Percentiles rank a stretch among this genome's conserved stretches.
Conservation (phyloP, 1,139 yeast species). For the Protomyces gravidus region DNA sequence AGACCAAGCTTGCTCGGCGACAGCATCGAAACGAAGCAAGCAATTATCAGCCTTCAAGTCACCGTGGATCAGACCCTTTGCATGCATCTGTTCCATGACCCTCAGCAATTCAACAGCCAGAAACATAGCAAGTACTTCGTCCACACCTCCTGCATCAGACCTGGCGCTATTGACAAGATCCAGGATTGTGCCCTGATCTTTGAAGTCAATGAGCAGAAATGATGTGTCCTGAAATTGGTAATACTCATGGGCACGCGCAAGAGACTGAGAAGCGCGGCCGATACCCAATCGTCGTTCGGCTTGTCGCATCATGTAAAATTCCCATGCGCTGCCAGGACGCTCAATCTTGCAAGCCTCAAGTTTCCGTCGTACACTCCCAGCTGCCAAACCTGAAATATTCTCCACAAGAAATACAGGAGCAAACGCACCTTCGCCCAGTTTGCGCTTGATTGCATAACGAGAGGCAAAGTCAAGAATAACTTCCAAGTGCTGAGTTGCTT, state of each 20-base stretch:
- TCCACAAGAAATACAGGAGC: constrained; percentile 72
- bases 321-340: constrained; percentile 72
- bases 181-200: constrained; percentile 67
- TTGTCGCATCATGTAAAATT: constrained; percentile 63
- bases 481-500: constrained; percentile 39
- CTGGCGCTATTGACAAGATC: constrained; percentile 56
- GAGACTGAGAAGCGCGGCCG: constrained; percentile 41
- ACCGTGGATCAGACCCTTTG: constrained; percentile 69
- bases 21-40: constrained; percentile 56
- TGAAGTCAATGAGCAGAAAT: constrained; percentile 64
- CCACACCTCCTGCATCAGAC: constrained; percentile 42
- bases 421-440: constrained; percentile 75
- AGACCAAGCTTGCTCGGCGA: constrained; percentile 36
- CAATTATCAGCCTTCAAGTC: constrained; percentile 84
- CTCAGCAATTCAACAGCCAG: constrained; percentile 61
- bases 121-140: constrained; percentile 62
- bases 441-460: constrained; percentile 51
- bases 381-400: constrained; percentile 49
- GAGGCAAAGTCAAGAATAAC: constrained; percentile 50
- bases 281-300: constrained; percentile 36
- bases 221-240: constrained; percentile 68
- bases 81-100: constrained; percentile 60
- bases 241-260: constrained; percentile 53
- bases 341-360: constrained; percentile 70
- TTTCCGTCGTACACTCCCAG: constrained; percentile 30